Evolutionary conservation across 345 rosid species (phyloP), one percentile per base, ranked within the genome.

Genomic region (Lepidium africanum): DNA sequence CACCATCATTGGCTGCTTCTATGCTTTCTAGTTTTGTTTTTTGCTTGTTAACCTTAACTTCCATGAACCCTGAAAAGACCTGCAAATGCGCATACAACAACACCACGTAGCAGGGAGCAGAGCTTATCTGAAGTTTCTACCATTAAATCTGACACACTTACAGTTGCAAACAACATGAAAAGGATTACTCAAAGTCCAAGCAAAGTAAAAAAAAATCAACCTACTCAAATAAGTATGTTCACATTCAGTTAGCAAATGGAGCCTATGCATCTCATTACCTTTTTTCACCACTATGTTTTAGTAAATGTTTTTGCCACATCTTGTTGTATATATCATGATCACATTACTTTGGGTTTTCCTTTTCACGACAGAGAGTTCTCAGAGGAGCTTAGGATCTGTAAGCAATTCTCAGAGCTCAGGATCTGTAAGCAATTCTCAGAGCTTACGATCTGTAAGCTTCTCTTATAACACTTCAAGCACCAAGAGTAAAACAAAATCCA

Each of bases 31-130:
- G 12, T 51, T 70, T 51, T 57, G 6, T 35, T n/a, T 46, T 71
- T 48, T 4, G 70, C 73, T 64, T 64, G 63, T 81, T 82, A 67
- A 13, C 80, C 95, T 91, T 91, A 81, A 91, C 83, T 80, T 76
- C 72, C 68, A 23, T 41, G 71, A 72, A 94, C 95, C 76, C 72
- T 79, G 56, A 88, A 82, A 83, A 83, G 82, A 75, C 84, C 86
- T 63, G 84, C 83, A 63, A 81, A 73, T 72, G 39, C 59, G 35
- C 82, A 71, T 46, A 61, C 74, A 4, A 65, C 78, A 36, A 83
- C 70, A 51, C 71, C 65, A 56, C 75, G 74, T 55, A 53, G 38
- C 57, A 83, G 80, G 77, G 92, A 79, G 73, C 40, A 71, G 54
- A 82, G 76, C 74, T 49, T 77, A 63, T 74, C 84, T 39, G 85